These are phyloP conservation scores for Aphanomyces stellatus DNA, from an alignment of 352 stramenopile species.

Conservation along the genomic window DNA sequence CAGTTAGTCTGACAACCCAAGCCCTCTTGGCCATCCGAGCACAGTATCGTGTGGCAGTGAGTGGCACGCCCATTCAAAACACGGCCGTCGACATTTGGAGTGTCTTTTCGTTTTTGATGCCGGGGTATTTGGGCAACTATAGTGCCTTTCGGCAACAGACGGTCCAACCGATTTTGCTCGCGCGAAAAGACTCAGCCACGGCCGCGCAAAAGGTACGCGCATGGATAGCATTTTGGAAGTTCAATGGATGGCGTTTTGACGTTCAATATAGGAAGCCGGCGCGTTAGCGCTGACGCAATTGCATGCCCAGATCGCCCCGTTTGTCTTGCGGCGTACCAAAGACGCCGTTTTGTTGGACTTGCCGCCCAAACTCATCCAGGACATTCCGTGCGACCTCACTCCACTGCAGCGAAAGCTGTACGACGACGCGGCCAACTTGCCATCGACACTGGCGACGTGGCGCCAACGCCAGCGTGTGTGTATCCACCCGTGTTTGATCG, in stretches of 20 bases:
- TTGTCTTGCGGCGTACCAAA: slow-evolving; percentile 97
- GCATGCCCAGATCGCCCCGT: slow-evolving; percentile 95
- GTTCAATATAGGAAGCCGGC: slow-evolving; percentile 31
- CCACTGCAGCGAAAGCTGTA: slow-evolving; percentile 85
- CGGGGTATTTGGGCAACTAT: slow-evolving; percentile 93
- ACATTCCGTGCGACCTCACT: slow-evolving; percentile 87
- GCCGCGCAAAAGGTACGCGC: slow-evolving; percentile 44
- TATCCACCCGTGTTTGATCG: slow-evolving; percentile 89
- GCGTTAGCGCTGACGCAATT: slow-evolving; percentile 87
- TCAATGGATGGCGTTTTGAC: no score
- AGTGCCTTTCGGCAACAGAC: slow-evolving; percentile 46
- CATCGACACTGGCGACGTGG: background rate
- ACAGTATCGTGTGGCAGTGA: slow-evolving; percentile 90
- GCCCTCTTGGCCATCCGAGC: slow-evolving; percentile 71
- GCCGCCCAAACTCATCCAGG: slow-evolving; percentile 95
- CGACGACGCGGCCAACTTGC: background rate
- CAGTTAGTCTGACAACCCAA: slow-evolving; percentile 80
- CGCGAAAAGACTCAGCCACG: slow-evolving; percentile 48
- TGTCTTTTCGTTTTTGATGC: slow-evolving; percentile 97
- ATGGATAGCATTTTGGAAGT: background rate
- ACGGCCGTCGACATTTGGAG: slow-evolving; percentile 95
- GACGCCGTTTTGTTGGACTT: slow-evolving; percentile 92
- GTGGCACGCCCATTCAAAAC: slow-evolving; percentile 97
- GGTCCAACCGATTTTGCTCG: slow-evolving; percentile 51
- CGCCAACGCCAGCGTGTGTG: slow-evolving; percentile 87